phyloP scores from a whole-genome alignment of 306 rosid genomes.

The Chamaecrista fasciculata region DNA sequence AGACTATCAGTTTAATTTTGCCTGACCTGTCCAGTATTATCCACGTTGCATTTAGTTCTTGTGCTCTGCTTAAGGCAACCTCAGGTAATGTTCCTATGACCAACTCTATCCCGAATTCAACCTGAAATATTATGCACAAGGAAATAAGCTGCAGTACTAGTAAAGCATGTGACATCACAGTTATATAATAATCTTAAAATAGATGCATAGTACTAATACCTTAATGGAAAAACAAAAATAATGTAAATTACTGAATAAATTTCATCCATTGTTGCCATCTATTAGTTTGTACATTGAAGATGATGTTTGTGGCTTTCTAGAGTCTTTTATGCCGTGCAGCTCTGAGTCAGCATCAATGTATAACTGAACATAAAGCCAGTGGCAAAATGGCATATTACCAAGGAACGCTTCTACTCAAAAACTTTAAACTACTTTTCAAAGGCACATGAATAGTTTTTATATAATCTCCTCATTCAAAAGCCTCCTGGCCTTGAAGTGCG shows the following conservation, averaged over 20 bases:
- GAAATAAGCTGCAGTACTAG: conserved; percentile 10
- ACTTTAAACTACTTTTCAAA: neutral
- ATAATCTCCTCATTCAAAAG: no score
- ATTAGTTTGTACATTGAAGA: neutral
- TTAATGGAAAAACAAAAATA: neutral
- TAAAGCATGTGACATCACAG: conserved; percentile 3
- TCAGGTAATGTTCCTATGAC: conserved; percentile 47
- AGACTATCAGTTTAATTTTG: conserved; percentile 13
- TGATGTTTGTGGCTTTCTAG: neutral
- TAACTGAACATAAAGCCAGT: neutral
- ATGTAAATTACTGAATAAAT: neutral
- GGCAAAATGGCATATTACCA: neutral
- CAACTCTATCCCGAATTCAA: conserved; percentile 45
- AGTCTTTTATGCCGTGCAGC: neutral
- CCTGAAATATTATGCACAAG: conserved; percentile 42
- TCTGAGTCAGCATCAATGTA: neutral
- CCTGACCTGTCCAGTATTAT: conserved; percentile 76
- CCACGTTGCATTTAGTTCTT: conserved; percentile 59
- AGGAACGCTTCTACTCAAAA: neutral
- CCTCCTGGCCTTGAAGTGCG: no score
- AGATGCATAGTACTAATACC: neutral
- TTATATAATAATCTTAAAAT: neutral
- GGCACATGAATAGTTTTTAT: neutral
- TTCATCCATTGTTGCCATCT: neutral
- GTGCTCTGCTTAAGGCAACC: conserved; percentile 49